Evolutionary conservation across 148 eudicot species (phyloP).

Genomic region (Heliosperma pusillum): DNA sequence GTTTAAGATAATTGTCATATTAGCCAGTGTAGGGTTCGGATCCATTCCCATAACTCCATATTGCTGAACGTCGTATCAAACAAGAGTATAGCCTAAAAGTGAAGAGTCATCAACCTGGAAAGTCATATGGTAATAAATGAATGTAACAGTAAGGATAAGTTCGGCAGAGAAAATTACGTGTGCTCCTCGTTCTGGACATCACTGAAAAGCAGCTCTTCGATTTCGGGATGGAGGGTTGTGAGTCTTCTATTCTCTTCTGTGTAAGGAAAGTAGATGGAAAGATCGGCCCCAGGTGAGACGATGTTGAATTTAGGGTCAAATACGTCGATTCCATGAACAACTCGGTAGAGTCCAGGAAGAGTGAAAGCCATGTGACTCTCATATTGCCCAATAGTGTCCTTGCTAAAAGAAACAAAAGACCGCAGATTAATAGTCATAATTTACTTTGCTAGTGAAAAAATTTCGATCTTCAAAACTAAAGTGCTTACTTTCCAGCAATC

Average conservation of each 20-base stretch:
- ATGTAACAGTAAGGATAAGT: background rate
- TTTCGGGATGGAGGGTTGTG: slow-evolving; percentile 74
- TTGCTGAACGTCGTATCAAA: no score
- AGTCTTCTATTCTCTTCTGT: slow-evolving; percentile 75
- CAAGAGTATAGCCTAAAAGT: no score
- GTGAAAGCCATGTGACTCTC: slow-evolving; percentile 88
- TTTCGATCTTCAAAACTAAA: background rate
- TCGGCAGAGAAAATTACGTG: slow-evolving; percentile 37
- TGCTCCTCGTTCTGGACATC: slow-evolving; percentile 76
- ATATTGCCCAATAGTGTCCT: slow-evolving; percentile 93
- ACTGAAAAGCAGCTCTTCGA: slow-evolving; percentile 80
- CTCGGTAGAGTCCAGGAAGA: slow-evolving; percentile 91
- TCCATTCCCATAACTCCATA: no score
- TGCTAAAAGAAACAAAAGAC: slow-evolving; percentile 39
- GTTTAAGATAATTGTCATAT: no score
- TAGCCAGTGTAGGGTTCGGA: no score
- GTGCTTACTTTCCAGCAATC: slow-evolving; percentile 83
- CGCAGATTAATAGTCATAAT: background rate
- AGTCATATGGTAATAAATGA: background rate
- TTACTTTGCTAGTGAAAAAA: background rate
- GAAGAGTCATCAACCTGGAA: background rate
- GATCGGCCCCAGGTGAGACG: slow-evolving; percentile 94
- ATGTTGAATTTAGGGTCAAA: slow-evolving; percentile 98
- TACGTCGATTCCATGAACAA: slow-evolving; percentile 92
- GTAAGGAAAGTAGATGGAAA: slow-evolving; percentile 72